Percentiles rank a stretch among this genome's conserved stretches.
Conservation (phyloP, 495 filamentous ascomycete species). For the Echria macrotheca region DNA sequence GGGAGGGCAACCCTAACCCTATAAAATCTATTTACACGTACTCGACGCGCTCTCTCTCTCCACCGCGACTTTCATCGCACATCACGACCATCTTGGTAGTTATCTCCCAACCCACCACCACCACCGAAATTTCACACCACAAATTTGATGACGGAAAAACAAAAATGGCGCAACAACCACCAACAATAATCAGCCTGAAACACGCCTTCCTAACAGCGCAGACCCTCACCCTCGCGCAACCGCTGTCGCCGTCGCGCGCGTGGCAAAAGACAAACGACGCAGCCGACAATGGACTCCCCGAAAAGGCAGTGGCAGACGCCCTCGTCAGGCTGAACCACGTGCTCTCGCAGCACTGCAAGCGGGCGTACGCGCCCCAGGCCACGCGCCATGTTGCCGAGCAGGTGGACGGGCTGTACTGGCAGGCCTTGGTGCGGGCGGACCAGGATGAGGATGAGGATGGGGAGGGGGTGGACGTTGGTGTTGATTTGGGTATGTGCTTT, state of each 20-base stretch:
- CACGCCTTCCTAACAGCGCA: conserved; percentile 58
- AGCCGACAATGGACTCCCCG: conserved; percentile 48
- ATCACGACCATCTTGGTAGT: not conserved
- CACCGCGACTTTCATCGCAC: not conserved
- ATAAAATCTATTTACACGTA: too few species aligned
- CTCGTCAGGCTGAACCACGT: conserved; percentile 56
- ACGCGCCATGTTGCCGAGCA: conserved; percentile 78
- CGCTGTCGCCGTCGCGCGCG: conserved; percentile 49
- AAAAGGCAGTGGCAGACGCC: conserved; percentile 43
- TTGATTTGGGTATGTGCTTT: conserved; percentile 35
- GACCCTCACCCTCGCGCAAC: conserved; percentile 54
- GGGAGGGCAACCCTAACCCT: too few species aligned
- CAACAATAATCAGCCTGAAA: conserved; percentile 58
- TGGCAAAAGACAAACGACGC: conserved; percentile 48
- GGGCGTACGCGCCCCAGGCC: conserved; percentile 68
- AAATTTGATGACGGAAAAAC: not conserved
- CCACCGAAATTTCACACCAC: not conserved
- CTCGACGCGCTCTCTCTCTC: not conserved
- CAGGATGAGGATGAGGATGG: conserved; percentile 42
- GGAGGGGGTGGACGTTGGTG: conserved; percentile 21
- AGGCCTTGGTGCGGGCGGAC: too few species aligned
- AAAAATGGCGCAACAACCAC: conserved; percentile 4
- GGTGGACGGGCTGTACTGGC: conserved; percentile 68
- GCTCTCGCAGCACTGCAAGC: conserved; percentile 63
- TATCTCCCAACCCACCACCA: not conserved